Base-by-base conservation (phyloP, 345 rosid species). In the Xanthoceras sorbifolium region DNA sequence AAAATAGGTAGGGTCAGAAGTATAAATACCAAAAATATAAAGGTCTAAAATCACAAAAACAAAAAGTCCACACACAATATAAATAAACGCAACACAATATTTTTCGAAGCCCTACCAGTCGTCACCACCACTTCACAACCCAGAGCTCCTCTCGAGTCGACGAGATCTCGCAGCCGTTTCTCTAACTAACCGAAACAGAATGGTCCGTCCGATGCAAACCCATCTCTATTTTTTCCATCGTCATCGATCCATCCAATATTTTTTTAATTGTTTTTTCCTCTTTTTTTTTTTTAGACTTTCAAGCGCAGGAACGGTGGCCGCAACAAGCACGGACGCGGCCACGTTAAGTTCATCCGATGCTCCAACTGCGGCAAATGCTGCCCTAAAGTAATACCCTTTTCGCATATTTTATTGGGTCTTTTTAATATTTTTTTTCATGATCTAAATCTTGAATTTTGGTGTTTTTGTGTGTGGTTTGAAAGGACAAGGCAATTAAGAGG, bases 331-430 rank as follows among this genome's bases (percentile, higher is more conserved):
- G 94, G 97, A 77, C 94, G 97, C 17, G 98, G 97, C 17, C 98
- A 94, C 38, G 94, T 90, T 78, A 94, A 94, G 67, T 88, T 90
- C 76, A 89, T 94, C 28, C 93, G 97, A 78, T 94, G 98, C 84
- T 92, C 98, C 76, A 94, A 94, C 84, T 92, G 98, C 77, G 98
- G 96, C n/a, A 94, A 94, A 38, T 91, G 96, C 84, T 94, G 98
- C 79, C 97, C 98, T 0, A 93, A 93, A 90, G 97, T 90, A 60
- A 48, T 7, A 6, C 48, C 25, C 14, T 29, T 11, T 55, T 52
- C 0, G 28, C 14, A 17, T 20, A n/a, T 57, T 57, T 57, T 42
- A 42, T 42, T 10, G 46, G 46, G 46, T 42, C 6, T 57, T 57
- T 57, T n/a, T n/a, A n/a, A n/a, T n/a, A n/a, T 22, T 20, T 22